Evolutionary conservation across 176 grass and related monocot genomes (phyloP), one percentile per base, ranked within the genome.

Genomic region (Echinochloa phyllopogon): DNA sequence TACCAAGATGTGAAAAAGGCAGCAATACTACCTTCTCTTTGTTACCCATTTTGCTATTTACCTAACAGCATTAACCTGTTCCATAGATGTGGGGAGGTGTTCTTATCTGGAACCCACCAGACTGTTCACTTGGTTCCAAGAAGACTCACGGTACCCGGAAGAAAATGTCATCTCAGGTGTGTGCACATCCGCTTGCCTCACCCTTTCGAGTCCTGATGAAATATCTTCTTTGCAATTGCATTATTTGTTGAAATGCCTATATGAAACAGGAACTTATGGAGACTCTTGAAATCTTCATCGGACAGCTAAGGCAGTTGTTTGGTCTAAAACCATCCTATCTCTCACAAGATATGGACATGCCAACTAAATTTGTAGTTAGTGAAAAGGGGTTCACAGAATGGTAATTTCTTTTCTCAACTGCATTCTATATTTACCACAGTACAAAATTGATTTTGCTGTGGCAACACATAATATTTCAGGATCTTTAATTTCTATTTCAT

Each of bases 11-110:
- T 29, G 14, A 20, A 69, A 55, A 81, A 10, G 10, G 41, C 29
- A 40, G 50, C 15, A 41, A 23, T 40, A 24, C 10, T n/a, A 41
- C 51, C 65, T 57, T 71, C 37, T 50, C 65, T 72, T 15, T 80
- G 51, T 70, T 69, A 85, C 74, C 41, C 56, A 79, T 78, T 40
- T 75, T 64, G 80, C 42, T 69, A 48, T 90, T 85, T 85, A 16
- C 21, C 82, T 78, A 49, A 63, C 64, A 74, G 64, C 33, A 8
- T 65, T 90, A 63, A 58, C 37, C 77, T 81, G 11, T 50, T 71
- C 74, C 58, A 40, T 90, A 99, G 96, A 91, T 96, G 93, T 99
- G 96, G 96, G 96, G 96, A 92, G 93, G 96, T 64, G 90, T 99
- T 74, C 40, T 87, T 86, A 91, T 96, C 56, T 96, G 96, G 96